Base-by-base conservation (phyloP, 441 rosid species). In the Bruguiera hainesii region DNA sequence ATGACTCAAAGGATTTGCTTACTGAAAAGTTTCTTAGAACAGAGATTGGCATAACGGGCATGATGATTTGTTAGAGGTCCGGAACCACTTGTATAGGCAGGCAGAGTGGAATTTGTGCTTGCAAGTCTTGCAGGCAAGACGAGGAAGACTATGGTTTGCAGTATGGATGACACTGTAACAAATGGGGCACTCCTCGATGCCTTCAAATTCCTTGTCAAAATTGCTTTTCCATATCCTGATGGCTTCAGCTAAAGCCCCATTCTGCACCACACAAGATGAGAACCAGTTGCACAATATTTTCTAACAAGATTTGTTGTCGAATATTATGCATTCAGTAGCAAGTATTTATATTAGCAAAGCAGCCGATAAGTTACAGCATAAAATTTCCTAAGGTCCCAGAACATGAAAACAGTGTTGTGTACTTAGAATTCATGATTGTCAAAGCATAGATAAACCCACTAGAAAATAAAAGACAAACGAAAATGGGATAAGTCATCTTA, bases 21-120 rank as follows among this genome's bases (percentile, higher is more conserved):
- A 53, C 26, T 21, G 57, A 53, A 53, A 13, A 7, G 28, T 53
- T 26, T 71, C 76, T 42, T 42, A 92, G 72, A 89, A 91, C 52
- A 96, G 93, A 77, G 99, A 95, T 74, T 91, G 98, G 79, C 99
- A 91, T 75, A 95, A 69, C 10, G 99, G 99, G 77, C 98, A 95
- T 56, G 90, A 79, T 73, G 96, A 88, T 80, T 95, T 95, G 69
- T 82, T 89, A 55, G 99, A 90, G 0, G 99, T 95, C 13, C 84
- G 83, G 87, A 91, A 91, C 99, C 98, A 95, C 84, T 91, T 95
- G 79, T 88, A 89, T 37, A 95, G 83, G 83, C 98, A 95, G 11
- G 96, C 93, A 25, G 91, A 78, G 73, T 91, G 98, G 68, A 91
- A 95, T 81, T 90, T 94, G 86, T 94, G 94, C 74, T 90, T 91